Base-by-base conservation (phyloP, 495 filamentous ascomycete species). In the Amphirosellinia nigrospora region DNA sequence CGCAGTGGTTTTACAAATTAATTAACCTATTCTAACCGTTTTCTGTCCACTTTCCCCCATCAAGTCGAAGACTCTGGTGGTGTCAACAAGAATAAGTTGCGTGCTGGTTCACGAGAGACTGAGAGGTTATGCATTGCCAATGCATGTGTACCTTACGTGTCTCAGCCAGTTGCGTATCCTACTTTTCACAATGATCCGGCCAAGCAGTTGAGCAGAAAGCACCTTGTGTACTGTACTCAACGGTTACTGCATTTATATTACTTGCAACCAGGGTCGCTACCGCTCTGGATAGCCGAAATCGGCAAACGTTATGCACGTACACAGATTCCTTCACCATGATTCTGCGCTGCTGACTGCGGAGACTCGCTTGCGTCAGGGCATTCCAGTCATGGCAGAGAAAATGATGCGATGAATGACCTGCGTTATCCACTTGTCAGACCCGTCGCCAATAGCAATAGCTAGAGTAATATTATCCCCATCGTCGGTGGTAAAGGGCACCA, bases 281-380 rank as follows among this genome's bases (percentile, higher is more conserved):
- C 60, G 38, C 21, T 32, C 13, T 34, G 32, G n/a, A 13, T 52
- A 65, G 45, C 45, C 63, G 63, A 65, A 53, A 53, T 41, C 63
- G 63, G 63, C 63, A 23, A 64, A 52, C 3, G n/a, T 39, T 16
- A 7, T 61, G 36, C 34, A 23, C 13, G 21, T 41, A 15, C 36
- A 26, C 56, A 23, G 53, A 9, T 36, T 58, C 13, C 39, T 32
- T 36, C 26, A 28, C 23, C 5, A 6, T 21, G 43, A 64, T n/a
- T 48, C 28, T 23, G 61, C 61, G 9, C 16, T 21, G 63, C 63
- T 65, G 63, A 65, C 63, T 65, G 61, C n/a, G 63, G 32, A 21
- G 58, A 41, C 58, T 53, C 28, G 53, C 23, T 32, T 52, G 43
- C 28, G 34, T 48, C 39, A 48, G 53, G 34, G 30, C 60, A 15